phyloP scores from a whole-genome alignment of 2,329 filamentous ascomycete species.

The Saccharata proteae region DNA sequence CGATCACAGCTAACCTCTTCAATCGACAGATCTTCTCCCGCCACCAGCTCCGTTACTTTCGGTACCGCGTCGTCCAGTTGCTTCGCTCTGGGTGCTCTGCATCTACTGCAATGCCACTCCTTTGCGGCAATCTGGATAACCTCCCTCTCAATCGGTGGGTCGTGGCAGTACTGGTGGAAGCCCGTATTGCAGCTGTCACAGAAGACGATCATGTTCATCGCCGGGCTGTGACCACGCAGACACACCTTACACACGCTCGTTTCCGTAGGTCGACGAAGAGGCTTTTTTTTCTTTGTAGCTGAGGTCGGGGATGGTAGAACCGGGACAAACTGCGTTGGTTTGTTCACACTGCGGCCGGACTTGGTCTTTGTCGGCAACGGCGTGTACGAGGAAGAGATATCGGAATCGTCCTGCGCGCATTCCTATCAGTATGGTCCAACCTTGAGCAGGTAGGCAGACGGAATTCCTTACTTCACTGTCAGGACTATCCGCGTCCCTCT shows the following conservation, averaged over 20 bases:
- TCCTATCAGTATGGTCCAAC: not conserved
- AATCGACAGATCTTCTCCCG: constrained; percentile 26
- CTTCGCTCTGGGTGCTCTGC: constrained; percentile 28
- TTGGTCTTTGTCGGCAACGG: constrained; percentile 56
- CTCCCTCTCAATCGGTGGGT: constrained; percentile 59
- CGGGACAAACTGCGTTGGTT: constrained; percentile 52
- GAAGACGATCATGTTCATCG: constrained; percentile 72
- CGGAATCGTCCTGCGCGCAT: constrained; percentile 20
- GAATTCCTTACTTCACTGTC: constrained; percentile 22
- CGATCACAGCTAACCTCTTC: constrained; percentile 30
- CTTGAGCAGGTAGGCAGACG: not conserved
- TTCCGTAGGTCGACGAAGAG: constrained; percentile 20
- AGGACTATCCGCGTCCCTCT: constrained; percentile 24
- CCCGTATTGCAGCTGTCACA: constrained; percentile 70
- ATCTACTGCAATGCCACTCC: constrained; percentile 61
- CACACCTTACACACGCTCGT: constrained; percentile 58
- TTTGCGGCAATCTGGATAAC: constrained; percentile 54
- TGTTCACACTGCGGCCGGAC: constrained; percentile 60
- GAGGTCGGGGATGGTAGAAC: constrained; percentile 37
- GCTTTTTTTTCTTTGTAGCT: constrained; percentile 33
- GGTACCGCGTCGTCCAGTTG: constrained; percentile 23
- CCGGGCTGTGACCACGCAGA: constrained; percentile 56
- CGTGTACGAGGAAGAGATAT: constrained; percentile 35
- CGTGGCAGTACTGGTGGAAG: constrained; percentile 75
- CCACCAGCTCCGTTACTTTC: constrained; percentile 26